Evolutionary conservation across 2,329 filamentous ascomycete genomes (phyloP), one percentile per base, ranked within the genome.

Genomic region (Fusarium tuaranense): DNA sequence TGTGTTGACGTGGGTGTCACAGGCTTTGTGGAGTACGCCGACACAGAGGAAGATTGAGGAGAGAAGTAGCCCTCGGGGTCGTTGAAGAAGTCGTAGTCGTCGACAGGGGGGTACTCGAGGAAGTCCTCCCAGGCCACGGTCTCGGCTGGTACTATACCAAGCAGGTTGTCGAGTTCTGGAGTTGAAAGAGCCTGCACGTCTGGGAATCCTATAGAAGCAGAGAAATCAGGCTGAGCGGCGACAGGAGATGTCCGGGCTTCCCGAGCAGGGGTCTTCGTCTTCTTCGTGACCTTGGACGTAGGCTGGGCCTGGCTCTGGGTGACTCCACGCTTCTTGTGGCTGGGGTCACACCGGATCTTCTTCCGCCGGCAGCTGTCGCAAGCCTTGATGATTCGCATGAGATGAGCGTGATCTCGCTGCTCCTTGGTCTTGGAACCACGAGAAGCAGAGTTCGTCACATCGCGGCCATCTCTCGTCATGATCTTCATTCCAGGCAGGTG

Each of bases 341-440:
- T 89, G 3, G 89, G 89, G 74, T 90, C 88, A 79, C 89, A 91
- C 55, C 89, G 87, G 46, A 89, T 86, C 87, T 92, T 92, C 87
- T 91, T 92, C 80, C 84, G 86, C 70, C 86, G 84, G 84, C 91
- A 92, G 70, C 85, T 84, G 51, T 91, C 88, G 79, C 91, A 92
- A n/a, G 91, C 91, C 83, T 92, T 92, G 80, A 92, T 89, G 78
- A 91, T 90, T 69, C 91, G 86, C 89, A 92, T 92, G 57, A 92
- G 82, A 75, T 92, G 90, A 7, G 91, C 91, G 78, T 92, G 91
- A 63, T 92, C 90, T 38, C 91, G 87, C 84, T 92, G 90, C 84
- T 92, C 90, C 85, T 91, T 91, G 63, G 91, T 91, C 84, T 92
- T 92, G 80, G 87, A 90, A 38, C 90, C 90, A 44, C 90, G 87